These are phyloP conservation scores for Calocybe gambosa DNA, from an alignment of 1,284 basidiomycete genomes.

Conservation along the genomic window DNA sequence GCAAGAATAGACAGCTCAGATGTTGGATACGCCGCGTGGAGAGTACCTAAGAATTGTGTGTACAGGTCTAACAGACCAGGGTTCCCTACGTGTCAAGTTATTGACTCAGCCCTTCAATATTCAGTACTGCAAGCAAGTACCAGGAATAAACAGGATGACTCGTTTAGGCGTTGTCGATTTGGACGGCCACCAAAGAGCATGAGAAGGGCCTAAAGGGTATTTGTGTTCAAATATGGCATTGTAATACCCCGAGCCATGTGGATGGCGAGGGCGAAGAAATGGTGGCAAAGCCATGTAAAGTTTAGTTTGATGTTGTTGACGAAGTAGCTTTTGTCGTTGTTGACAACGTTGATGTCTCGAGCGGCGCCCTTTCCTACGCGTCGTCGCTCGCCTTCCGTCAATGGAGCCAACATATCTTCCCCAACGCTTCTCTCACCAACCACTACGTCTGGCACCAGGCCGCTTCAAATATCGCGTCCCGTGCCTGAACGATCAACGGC, in stretches of 20 bases:
- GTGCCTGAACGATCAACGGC: slow-evolving; percentile 38
- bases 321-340: slow-evolving; percentile 6
- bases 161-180: slow-evolving; percentile 24
- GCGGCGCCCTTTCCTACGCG: slow-evolving; percentile 45
- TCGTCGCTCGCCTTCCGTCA: slow-evolving; percentile 34
- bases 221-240: slow-evolving; percentile 35
- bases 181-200: slow-evolving; percentile 51
- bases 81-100: slow-evolving; percentile 25
- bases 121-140: slow-evolving; percentile 45
- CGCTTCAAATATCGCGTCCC: slow-evolving; percentile 47
- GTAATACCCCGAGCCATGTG: slow-evolving; percentile 16
- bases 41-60: slow-evolving; percentile 42
- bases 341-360: slow-evolving; percentile 51
- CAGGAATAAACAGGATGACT: slow-evolving; percentile 53
- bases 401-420: slow-evolving; percentile 23
- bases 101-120: slow-evolving; percentile 27
- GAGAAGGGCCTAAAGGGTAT: slow-evolving; percentile 31
- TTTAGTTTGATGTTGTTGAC: slow-evolving; percentile 5
- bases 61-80: slow-evolving; percentile 59
- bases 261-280: slow-evolving; percentile 25
- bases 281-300: slow-evolving; percentile 24
- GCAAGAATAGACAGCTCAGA: slow-evolving; percentile 42
- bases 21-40: slow-evolving; percentile 32
- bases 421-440: slow-evolving; percentile 26
- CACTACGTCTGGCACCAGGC: slow-evolving; percentile 33